Evolutionary conservation across 106 monocot genomes (phyloP), one percentile per base, ranked within the genome.

Genomic region (Allium sativum): DNA sequence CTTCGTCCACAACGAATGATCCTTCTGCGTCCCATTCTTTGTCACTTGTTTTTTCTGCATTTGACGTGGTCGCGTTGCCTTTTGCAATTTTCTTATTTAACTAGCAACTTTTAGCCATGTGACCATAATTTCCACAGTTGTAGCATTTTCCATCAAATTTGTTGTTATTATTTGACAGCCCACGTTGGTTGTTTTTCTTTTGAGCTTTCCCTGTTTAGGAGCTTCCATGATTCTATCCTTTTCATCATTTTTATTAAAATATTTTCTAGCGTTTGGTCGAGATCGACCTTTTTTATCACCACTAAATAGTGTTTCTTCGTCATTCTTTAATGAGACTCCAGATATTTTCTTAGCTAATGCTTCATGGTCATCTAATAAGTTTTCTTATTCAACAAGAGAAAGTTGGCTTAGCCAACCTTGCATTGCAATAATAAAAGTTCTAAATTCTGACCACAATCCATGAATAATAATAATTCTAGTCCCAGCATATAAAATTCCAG

Each of bases 281-380:
- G n/a, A n/a, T n/a, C n/a, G n/a, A n/a, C 56, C 22, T 56, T 2
- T 2, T 56, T 15, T 5, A 2, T 56, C 22, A 3, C 21, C 22
- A 15, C 18, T 19, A 12, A 12, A 56, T 21, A 56, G 56, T 7
- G 56, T 15, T 21, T 56, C 56, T 21, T 56, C 56, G 19, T 56
- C 56, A 56, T 56, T 56, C 12, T 56, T 56, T 18, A 56, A 8
- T 56, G 56, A 56, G 22, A 56, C 53, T n/a, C 16, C 12, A 17
- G 53, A 6, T 17, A 54, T 54, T 54, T 54, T 12, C 18, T 54
- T 54, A 17, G 53, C 12, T 17, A 54, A 17, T 12, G 53, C 18
- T 47, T 47, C 47, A 8, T 47, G 47, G 12, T 8, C 12, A 12
- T 8, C 47, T 47, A 47, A 47, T 12, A 47, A 47, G 47, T 12